phyloP scores from a whole-genome alignment of 345 rosid genomes.

The Arabidopsis arenosa region DNA sequence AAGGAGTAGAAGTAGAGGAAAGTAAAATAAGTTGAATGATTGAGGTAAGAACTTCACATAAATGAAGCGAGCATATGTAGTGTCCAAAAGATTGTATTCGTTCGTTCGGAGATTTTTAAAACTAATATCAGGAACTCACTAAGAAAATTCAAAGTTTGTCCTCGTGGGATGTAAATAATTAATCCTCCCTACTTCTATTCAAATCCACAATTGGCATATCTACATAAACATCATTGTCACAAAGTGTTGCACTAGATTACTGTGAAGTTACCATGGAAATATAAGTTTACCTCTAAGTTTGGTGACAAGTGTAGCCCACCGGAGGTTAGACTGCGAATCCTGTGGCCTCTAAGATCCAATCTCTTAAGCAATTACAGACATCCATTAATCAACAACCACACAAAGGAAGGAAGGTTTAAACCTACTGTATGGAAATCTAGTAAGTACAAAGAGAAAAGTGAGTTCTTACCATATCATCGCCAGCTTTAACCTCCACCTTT shows the following conservation, averaged over 20 bases:
- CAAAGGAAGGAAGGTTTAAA: conserved; percentile 4
- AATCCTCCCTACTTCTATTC: conserved; percentile 18
- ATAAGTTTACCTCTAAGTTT: conserved; percentile 76
- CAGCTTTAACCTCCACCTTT: conserved; percentile 87
- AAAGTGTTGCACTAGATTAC: conserved; percentile 27
- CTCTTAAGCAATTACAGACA: conserved; percentile 59
- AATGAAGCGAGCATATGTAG: not conserved
- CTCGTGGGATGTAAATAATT: not conserved
- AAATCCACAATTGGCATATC: conserved; percentile 20
- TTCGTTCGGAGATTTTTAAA: not conserved
- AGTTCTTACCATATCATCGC: conserved; percentile 88
- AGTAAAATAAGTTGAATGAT: conserved; percentile 1
- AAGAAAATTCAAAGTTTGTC: conserved; percentile 8
- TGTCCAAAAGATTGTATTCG: not conserved
- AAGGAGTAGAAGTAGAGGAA: conserved; percentile 38
- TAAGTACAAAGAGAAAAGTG: conserved; percentile 16
- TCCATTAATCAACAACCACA: conserved; percentile 28
- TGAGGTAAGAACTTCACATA: not conserved
- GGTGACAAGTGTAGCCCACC: conserved; percentile 81
- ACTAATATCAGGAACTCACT: not conserved
- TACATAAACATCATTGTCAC: not conserved
- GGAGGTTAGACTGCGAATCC: conserved; percentile 78
- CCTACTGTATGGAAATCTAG: conserved; percentile 10
- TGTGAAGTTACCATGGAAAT: conserved; percentile 7
- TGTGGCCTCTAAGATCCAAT: conserved; percentile 96